Percentiles rank a stretch among this genome's conserved stretches.
Evolutionary conservation across 768 basidiomycete genomes (phyloP).

Genomic region (Tremella yokohamensis): DNA sequence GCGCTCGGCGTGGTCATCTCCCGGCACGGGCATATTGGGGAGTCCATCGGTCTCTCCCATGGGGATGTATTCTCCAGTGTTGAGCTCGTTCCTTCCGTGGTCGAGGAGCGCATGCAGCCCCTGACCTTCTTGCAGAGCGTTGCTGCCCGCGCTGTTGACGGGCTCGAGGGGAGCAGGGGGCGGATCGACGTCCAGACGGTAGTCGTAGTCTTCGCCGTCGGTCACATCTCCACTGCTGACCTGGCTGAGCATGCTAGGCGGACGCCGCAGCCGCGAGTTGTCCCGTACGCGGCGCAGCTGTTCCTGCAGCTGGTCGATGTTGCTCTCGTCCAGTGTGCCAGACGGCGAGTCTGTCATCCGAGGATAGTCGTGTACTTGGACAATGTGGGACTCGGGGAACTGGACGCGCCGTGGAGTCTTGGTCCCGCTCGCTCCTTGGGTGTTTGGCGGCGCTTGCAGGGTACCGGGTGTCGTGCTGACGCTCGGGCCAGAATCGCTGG

Average conservation of each 20-base stretch:
- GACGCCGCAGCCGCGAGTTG: slow-evolving; percentile 11
- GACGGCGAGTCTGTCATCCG: slow-evolving; percentile 7
- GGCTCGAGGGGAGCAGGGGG: slow-evolving; percentile 11
- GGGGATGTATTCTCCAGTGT: slow-evolving; percentile 56
- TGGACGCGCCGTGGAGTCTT: slow-evolving; percentile 48
- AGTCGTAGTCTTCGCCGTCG: slow-evolving; percentile 49
- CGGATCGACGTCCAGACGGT: slow-evolving; percentile 45
- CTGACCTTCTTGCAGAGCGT: slow-evolving; percentile 14
- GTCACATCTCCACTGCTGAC: slow-evolving; percentile 19
- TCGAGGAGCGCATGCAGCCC: slow-evolving; percentile 22
- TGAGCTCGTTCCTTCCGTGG: slow-evolving; percentile 32
- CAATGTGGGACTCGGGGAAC: slow-evolving; percentile 46
- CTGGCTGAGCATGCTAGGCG: slow-evolving; percentile 15
- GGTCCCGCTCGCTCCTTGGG: slow-evolving; percentile 2
- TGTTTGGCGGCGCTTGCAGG: no score
- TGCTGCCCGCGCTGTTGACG: slow-evolving; percentile 18
- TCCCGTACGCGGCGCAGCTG: slow-evolving; percentile 23
- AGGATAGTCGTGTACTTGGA: slow-evolving; percentile 25
- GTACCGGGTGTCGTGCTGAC: slow-evolving; percentile 6
- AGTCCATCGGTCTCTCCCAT: slow-evolving; percentile 65
- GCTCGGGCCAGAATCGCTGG: slow-evolving; percentile 5
- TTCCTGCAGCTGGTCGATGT: slow-evolving; percentile 35
- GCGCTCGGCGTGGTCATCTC: slow-evolving; percentile 20
- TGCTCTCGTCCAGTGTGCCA: slow-evolving; percentile 30
- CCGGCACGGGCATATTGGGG: slow-evolving; percentile 52